Percentiles rank a stretch among this genome's conserved stretches.
phyloP scores from a whole-genome alignment of 768 basidiomycete species.

The Kwoniella shandongensis region DNA sequence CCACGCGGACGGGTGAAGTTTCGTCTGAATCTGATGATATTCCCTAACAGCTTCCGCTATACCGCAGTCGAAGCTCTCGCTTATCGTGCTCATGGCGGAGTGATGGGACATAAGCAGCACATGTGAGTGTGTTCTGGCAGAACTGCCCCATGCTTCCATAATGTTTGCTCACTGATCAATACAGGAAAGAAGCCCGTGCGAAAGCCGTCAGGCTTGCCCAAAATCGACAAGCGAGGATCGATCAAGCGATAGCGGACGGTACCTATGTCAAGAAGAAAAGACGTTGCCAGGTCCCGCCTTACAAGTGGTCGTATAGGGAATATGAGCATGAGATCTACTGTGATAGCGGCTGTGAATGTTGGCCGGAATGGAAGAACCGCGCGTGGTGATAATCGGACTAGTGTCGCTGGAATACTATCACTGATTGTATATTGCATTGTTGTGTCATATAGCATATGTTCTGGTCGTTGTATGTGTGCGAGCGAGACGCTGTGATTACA shows the following conservation, averaged over 20 bases:
- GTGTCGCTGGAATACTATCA: too few relatives aligned
- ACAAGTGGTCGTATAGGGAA: background rate
- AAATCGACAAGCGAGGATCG: conserved; percentile 8
- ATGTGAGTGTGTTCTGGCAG: conserved; percentile 16
- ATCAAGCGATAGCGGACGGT: conserved; percentile 13
- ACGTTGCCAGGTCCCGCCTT: conserved; percentile 10
- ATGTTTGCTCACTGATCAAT: background rate
- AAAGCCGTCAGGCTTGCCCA: background rate
- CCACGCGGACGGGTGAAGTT: background rate
- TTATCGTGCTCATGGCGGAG: conserved; percentile 26
- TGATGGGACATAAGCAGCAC: conserved; percentile 3
- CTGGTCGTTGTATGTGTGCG: too few relatives aligned
- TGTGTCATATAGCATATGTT: too few relatives aligned
- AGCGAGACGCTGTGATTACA: too few relatives aligned
- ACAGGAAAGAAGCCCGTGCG: background rate
- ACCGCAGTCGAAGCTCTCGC: conserved; percentile 30
- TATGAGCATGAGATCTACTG: background rate
- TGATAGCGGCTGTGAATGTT: too few relatives aligned
- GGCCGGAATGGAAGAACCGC: too few relatives aligned
- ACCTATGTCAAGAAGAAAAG: conserved; percentile 8
- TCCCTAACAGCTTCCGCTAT: conserved; percentile 11
- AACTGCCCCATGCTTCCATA: background rate
- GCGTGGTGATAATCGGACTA: too few relatives aligned
- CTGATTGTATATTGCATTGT: too few relatives aligned
- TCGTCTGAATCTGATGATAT: background rate